Evolutionary conservation across 768 basidiomycete genomes (phyloP).

Genomic region (Boletus coccyginus): DNA sequence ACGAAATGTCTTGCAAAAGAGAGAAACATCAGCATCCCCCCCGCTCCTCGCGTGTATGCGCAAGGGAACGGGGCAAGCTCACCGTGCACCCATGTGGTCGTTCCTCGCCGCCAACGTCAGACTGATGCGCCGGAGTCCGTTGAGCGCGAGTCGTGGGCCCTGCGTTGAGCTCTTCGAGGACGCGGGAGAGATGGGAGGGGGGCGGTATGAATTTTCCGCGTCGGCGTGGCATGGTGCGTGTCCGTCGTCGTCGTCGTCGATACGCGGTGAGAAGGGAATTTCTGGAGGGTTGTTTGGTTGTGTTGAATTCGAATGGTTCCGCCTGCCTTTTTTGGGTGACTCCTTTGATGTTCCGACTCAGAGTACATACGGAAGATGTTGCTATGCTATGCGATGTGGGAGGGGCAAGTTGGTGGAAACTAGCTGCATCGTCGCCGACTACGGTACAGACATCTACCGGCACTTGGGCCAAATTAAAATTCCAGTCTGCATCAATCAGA

Average conservation of each 20-base stretch:
- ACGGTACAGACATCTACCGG: too few species aligned
- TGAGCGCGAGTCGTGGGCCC: slow-evolving; percentile 50
- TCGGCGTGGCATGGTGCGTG: slow-evolving; percentile 20
- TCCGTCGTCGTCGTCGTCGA: neutral
- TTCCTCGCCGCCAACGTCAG: slow-evolving; percentile 59
- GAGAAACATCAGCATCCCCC: neutral
- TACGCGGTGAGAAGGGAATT: neutral
- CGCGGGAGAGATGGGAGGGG: slow-evolving; percentile 53
- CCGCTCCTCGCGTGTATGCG: neutral
- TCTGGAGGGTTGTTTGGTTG: slow-evolving; percentile 14
- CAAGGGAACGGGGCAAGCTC: slow-evolving; percentile 13
- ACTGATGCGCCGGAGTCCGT: slow-evolving; percentile 48
- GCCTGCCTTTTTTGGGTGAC: slow-evolving; percentile 7
- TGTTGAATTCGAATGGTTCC: slow-evolving; percentile 21
- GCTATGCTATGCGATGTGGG: too few species aligned
- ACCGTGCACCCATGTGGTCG: slow-evolving; percentile 78
- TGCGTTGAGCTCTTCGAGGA: slow-evolving; percentile 50
- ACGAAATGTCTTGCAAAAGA: slow-evolving; percentile 63
- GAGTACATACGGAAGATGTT: too few species aligned
- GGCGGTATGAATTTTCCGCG: slow-evolving; percentile 36
- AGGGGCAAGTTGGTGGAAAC: too few species aligned
- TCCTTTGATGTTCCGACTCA: too few species aligned
- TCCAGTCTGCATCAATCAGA: too few species aligned
- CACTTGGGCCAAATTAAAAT: too few species aligned
- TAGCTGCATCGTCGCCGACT: too few species aligned